Evolutionary conservation across 495 filamentous ascomycete species (phyloP), one percentile per base, ranked within the genome.

Genomic region (Filosporella fistucella): DNA sequence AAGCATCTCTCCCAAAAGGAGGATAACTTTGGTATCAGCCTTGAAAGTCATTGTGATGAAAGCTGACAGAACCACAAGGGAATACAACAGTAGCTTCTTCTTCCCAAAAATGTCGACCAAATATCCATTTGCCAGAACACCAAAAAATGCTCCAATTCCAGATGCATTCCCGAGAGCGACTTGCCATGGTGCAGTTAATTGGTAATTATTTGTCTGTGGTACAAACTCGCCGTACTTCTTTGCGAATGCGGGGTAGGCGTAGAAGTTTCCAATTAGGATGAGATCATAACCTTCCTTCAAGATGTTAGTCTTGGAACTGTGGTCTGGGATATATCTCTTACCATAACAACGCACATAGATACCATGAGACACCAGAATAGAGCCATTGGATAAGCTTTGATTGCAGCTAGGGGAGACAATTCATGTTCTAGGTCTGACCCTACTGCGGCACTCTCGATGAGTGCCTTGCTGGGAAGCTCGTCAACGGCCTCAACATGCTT

Each of bases 31-130:
- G 33, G 61, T 67, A 6, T 68, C 64, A 2, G 75, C 68, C 46
- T 80, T 76, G 42, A 76, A 74, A 22, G 74, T 71, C 8, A 80
- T 59, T 57, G 79, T 74, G 43, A 72, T 58, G 40, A 71, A 61
- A 42, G 63, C 59, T 34, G 67, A 63, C 18, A 69, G 62, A 9
- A 62, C 60, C 40, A 68, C 63, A 26, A 72, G 59, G 32, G 65
- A 70, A 2, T 29, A 55, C 29, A 69, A 60, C 22, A 76, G 65
- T 0, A 67, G 68, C 58, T 52, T 59, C 44, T 67, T 68, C 10
- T 70, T 50, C 45, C 74, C 64, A 59, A 66, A 68, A 51, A 65
- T 44, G 59, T 74, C 61, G 57, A 71, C 50, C 23, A 68, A 60
- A 55, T 71, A 62, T 32, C 65, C 70, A 22, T 65, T 68, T 21